Conservation (phyloP, 306 rosid species). For the Ziziphus jujuba region DNA sequence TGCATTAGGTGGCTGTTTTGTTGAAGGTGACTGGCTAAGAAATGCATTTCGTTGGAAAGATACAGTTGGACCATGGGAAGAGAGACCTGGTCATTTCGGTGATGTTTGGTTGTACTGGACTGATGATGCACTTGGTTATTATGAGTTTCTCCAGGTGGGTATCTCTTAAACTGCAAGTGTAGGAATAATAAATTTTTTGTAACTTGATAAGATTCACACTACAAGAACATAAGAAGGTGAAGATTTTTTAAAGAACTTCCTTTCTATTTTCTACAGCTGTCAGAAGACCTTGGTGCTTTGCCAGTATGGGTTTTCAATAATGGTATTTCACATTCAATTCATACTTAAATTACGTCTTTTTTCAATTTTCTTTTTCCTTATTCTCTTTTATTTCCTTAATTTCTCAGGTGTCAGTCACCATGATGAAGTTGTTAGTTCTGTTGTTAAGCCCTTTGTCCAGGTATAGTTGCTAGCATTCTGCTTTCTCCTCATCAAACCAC, state of each 20-base stretch:
- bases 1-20: conserved; percentile 83
- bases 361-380: neutral
- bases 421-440: conserved; percentile 62
- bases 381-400: conserved; percentile 20
- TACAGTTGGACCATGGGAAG: conserved; percentile 89
- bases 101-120: conserved; percentile 99
- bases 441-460: conserved; percentile 67
- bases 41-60: conserved; percentile 98
- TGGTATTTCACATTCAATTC: conserved; percentile 46
- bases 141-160: conserved; percentile 88
- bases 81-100: conserved; percentile 97
- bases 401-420: conserved; percentile 77
- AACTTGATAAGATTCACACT: neutral
- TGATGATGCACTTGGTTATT: conserved; percentile 95
- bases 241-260: neutral
- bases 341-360: conserved; percentile 11
- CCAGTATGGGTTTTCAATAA: conserved; percentile 98
- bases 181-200: conserved; percentile 1
- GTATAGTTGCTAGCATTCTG: conserved; percentile 31
- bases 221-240: neutral
- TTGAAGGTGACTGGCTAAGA: conserved; percentile 93
- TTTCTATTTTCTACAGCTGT: conserved; percentile 53
- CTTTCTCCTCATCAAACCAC: neutral
- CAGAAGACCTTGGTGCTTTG: conserved; percentile 74
- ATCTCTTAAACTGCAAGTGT: conserved; percentile 1